A percentile compares a stretch with the other conserved stretches of the same genome.
Evolutionary conservation across 2,329 filamentous ascomycete species (phyloP).

Genomic region (Neurospora sp.): DNA sequence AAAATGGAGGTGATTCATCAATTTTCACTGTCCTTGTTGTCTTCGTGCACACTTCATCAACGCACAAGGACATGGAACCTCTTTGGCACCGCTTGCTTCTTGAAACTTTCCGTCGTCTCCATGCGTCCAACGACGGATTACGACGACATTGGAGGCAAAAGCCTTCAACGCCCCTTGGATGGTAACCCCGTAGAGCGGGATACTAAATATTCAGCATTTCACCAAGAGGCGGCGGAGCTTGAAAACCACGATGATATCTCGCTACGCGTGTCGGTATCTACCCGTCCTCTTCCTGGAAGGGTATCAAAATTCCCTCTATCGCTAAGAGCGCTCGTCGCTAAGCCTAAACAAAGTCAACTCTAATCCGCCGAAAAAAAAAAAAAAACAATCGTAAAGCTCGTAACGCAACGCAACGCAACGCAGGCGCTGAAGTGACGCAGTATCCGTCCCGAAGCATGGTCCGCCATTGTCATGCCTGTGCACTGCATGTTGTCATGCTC

Average conservation of each 20-base stretch:
- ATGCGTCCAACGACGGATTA: too few relatives aligned
- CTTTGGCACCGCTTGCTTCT: too few relatives aligned
- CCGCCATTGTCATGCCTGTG: not conserved
- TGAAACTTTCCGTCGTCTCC: too few relatives aligned
- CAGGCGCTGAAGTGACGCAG: not conserved
- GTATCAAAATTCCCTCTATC: not conserved
- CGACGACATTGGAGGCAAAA: too few relatives aligned
- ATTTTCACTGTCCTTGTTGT: not conserved
- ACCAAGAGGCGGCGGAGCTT: not conserved
- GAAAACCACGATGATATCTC: not conserved
- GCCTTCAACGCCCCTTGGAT: too few relatives aligned
- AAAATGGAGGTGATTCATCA: not conserved
- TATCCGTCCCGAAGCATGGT: not conserved
- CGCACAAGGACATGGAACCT: too few relatives aligned
- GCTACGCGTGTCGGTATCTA: not conserved
- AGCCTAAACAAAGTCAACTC: not conserved
- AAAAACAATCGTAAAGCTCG: not conserved
- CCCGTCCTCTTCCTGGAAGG: not conserved
- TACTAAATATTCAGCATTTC: too few relatives aligned
- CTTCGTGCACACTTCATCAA: not conserved
- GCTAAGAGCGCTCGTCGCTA: not conserved
- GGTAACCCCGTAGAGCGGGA: too few relatives aligned
- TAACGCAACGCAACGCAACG: not conserved
- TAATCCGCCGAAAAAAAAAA: not conserved
- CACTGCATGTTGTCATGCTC: not conserved